Base-by-base conservation (phyloP, 1,139 yeast species). In the Schizosaccharomyces versatilis region DNA sequence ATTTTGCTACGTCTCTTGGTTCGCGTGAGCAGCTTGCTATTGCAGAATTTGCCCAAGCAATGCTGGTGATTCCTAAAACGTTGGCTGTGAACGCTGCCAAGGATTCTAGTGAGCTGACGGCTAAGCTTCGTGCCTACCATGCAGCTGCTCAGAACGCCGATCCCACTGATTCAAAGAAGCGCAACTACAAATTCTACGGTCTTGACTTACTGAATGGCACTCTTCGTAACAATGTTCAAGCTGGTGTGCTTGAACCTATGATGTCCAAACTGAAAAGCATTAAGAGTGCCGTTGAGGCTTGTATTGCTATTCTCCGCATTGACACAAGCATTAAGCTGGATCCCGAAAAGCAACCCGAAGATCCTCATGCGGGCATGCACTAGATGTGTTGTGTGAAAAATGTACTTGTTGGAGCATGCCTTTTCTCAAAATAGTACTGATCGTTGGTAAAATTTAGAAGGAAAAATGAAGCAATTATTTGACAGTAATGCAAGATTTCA, bases 251-350 rank as follows among this genome's bases (percentile, higher is more conserved):
- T 62, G 99, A 93, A 68, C 99, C 99, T 58, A 84, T 96, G 38
- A 75, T 90, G 66, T 81, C 94, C 64, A 93, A 93, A 71, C 76
- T 90, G 66, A 86, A 86, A 70, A 81, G 95, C 17, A 77, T 93
- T 66, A 88, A 93, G 70, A 81, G 93, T 57, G 97, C 98, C 12
- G 78, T 93, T 62, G 99, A 93, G 71, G 99, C 99, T 2, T 90
- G 98, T 70, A 81, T 93, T 68, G 95, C 98, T 47, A 90, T 93
- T 61, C 76, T 93, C 64, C 81, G 99, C 74, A 93, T 93, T 65
- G 99, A 93, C 69, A 93, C 98, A 56, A 86, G 90, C 94, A 90
- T 93, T 66, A 84, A 86, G 56, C 95, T 93, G 58, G 93, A 88
- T 62, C 98, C 98, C 38, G 98, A 90, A 65, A 94, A 86, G 60